Evolutionary conservation across 2,329 filamentous ascomycete genomes (phyloP).

Genomic region (Mollisia scopiformis): DNA sequence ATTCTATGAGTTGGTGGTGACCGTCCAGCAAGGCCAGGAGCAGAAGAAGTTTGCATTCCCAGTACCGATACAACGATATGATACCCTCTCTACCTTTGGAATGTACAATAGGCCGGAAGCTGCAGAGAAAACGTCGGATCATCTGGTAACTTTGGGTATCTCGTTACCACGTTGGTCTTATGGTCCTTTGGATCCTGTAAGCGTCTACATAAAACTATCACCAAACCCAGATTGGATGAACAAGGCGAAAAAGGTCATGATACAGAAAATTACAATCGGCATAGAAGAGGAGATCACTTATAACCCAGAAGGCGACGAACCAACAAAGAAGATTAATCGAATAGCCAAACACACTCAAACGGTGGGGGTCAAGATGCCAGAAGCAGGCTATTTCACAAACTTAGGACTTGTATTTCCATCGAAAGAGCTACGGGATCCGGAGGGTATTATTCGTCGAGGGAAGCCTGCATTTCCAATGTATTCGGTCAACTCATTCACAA

Average conservation of each 20-base stretch:
- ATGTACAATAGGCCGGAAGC: slow-evolving; percentile 98
- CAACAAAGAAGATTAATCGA: slow-evolving; percentile 85
- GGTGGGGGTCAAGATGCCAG: slow-evolving; percentile 83
- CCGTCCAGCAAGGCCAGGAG: slow-evolving; percentile 86
- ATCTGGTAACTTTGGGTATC: slow-evolving; percentile 88
- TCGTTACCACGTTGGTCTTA: slow-evolving; percentile 96
- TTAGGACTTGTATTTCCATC: slow-evolving; percentile 88
- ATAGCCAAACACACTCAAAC: slow-evolving; percentile 82
- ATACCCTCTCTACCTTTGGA: slow-evolving; percentile 96
- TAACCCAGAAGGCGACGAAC: slow-evolving; percentile 96
- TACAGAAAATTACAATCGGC: slow-evolving; percentile 88
- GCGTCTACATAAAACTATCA: slow-evolving; percentile 91
- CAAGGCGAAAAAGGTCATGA: slow-evolving; percentile 90
- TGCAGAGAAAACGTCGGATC: slow-evolving; percentile 83
- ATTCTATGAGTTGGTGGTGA: slow-evolving; percentile 94
- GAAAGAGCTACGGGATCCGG: slow-evolving; percentile 82
- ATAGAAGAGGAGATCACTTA: slow-evolving; percentile 99
- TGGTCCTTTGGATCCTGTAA: slow-evolving; percentile 91
- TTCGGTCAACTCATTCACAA: slow-evolving; percentile 88
- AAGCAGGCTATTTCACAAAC: slow-evolving; percentile 91
- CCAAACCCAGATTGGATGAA: slow-evolving; percentile 90
- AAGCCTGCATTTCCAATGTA: slow-evolving; percentile 90
- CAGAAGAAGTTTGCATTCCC: slow-evolving; percentile 93
- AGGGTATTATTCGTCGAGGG: slow-evolving; percentile 84
- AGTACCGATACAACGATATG: slow-evolving; percentile 88